Evolutionary conservation across 352 stramenopile species (phyloP).

Genomic region (Pythium rhizo-oryzae): DNA sequence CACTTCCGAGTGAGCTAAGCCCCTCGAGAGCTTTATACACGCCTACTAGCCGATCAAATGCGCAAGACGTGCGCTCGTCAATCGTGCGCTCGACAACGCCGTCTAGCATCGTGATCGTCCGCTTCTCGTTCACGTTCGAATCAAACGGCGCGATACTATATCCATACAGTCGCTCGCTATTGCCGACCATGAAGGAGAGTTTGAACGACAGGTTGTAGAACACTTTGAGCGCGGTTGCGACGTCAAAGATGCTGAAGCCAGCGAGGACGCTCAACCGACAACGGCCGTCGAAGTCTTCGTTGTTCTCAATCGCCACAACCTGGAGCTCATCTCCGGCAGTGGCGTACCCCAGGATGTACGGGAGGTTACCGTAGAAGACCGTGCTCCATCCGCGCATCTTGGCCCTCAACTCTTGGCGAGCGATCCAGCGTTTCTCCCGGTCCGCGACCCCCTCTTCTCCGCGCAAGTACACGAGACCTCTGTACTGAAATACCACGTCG

Average conservation of each 20-base stretch:
- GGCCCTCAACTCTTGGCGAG: background rate
- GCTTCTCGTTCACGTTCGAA: background rate
- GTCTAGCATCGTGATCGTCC: background rate
- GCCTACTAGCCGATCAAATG: background rate
- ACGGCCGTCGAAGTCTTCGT: too few species aligned
- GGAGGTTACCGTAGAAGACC: slow-evolving; percentile 16
- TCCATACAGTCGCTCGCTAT: background rate
- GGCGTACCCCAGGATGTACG: slow-evolving; percentile 21
- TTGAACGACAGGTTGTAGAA: background rate
- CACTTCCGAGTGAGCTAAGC: background rate
- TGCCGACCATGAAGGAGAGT: background rate
- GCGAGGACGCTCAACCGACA: too few species aligned
- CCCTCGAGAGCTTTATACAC: background rate
- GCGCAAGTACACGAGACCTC: slow-evolving; percentile 10
- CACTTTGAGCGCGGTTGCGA: background rate
- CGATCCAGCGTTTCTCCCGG: background rate
- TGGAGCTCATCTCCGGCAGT: slow-evolving; percentile 6
- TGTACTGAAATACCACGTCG: background rate
- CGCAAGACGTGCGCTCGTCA: background rate
- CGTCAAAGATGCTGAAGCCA: background rate
- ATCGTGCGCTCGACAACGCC: background rate
- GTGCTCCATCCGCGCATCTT: slow-evolving; percentile 19
- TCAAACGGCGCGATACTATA: too few species aligned
- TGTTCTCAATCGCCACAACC: slow-evolving; percentile 19
- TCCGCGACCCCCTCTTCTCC: slow-evolving; percentile 2